Conservation (phyloP, 2,329 filamentous ascomycete species). For the Colletotrichum sp. region DNA sequence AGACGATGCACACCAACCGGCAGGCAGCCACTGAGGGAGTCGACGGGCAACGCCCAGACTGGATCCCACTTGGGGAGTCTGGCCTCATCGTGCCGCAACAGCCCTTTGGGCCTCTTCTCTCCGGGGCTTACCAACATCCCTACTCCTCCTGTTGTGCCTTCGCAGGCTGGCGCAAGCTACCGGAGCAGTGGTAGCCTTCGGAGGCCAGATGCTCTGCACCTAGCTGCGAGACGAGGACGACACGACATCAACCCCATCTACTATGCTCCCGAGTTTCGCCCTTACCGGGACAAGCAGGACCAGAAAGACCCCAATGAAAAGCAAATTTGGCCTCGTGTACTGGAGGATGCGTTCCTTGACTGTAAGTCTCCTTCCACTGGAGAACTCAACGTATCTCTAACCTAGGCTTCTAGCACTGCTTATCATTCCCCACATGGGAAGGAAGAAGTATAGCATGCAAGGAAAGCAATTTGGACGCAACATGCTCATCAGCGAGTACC, state of each 20-base stretch:
- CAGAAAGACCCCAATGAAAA: slow-evolving; percentile 68
- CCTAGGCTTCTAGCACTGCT: slow-evolving; percentile 55
- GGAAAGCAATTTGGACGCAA: slow-evolving; percentile 70
- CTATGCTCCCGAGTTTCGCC: slow-evolving; percentile 65
- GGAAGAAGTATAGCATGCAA: slow-evolving; percentile 69
- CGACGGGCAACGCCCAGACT: slow-evolving; percentile 56
- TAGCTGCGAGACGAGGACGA: slow-evolving; percentile 33
- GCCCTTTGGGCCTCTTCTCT: slow-evolving; percentile 46
- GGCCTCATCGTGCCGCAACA: slow-evolving; percentile 47
- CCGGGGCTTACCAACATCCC: slow-evolving; percentile 53
- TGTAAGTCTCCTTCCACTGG: slow-evolving; percentile 47
- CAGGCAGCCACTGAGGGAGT: slow-evolving; percentile 56
- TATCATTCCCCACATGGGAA: slow-evolving; percentile 69
- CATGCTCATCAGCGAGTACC: slow-evolving; percentile 73
- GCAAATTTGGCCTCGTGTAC: slow-evolving; percentile 64
- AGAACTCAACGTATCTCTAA: neutral
- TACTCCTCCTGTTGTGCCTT: slow-evolving; percentile 53
- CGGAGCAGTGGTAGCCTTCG: slow-evolving; percentile 35
- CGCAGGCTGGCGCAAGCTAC: slow-evolving; percentile 46
- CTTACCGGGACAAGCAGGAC: slow-evolving; percentile 69
- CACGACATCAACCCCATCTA: slow-evolving; percentile 63
- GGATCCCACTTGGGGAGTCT: slow-evolving; percentile 30
- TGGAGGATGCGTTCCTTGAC: slow-evolving; percentile 72
- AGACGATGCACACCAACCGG: slow-evolving; percentile 42
- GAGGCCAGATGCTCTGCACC: slow-evolving; percentile 28